These are phyloP conservation scores for Epichloe sp. DNA, from an alignment of 2,329 filamentous ascomycete genomes.

Conservation along the genomic window DNA sequence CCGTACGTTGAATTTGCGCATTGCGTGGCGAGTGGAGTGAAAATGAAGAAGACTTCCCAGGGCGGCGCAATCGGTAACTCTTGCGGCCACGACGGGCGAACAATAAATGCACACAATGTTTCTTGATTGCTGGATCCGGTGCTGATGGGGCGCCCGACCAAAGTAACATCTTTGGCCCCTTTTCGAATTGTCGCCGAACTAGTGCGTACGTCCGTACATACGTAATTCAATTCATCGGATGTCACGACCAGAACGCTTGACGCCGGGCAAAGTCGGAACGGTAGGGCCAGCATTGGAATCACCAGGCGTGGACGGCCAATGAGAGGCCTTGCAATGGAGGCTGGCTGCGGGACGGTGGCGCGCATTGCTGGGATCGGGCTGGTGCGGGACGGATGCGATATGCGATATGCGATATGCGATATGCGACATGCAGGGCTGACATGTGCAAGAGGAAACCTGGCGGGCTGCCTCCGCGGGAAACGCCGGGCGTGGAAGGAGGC, in stretches of 20 bases:
- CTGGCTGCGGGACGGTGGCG: slow-evolving; percentile 6
- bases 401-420: background rate
- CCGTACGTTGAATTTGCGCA: no score
- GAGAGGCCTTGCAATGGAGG: background rate
- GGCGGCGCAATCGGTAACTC: no score
- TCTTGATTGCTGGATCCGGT: no score
- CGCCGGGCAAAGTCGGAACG: slow-evolving; percentile 11
- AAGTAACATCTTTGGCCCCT: no score
- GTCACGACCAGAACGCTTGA: background rate
- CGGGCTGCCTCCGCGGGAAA: background rate
- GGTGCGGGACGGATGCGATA: background rate
- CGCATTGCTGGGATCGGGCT: slow-evolving; percentile 4
- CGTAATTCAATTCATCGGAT: background rate
- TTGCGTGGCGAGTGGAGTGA: background rate
- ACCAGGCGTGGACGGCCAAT: background rate
- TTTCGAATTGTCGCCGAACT: no score
- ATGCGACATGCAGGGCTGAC: background rate
- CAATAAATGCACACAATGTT: no score
- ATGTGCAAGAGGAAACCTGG: background rate
- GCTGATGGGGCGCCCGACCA: no score
- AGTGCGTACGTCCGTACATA: background rate
- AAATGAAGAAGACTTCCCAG: background rate
- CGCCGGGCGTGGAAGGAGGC: background rate
- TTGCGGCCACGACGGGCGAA: no score
- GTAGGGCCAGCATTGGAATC: background rate